Percentiles rank a stretch among this genome's conserved stretches.
Conservation (phyloP, 2,329 filamentous ascomycete species). For the Pseudogymnoascus sp. region DNA sequence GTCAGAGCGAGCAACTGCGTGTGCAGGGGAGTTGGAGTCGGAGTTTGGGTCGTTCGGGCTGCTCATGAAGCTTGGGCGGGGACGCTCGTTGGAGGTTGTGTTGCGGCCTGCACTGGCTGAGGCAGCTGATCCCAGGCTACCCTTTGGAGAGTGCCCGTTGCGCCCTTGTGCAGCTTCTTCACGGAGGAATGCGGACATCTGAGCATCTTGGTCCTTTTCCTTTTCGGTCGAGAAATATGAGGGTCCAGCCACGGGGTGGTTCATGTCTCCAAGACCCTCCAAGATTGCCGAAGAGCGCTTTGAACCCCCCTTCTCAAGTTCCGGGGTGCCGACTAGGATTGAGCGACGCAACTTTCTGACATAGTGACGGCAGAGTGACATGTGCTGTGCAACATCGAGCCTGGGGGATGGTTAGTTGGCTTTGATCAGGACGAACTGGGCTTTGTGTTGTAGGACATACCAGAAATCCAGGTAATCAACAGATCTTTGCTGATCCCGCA, state of each 20-base stretch:
- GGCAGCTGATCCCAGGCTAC: conserved; percentile 27
- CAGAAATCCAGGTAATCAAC: conserved; percentile 99
- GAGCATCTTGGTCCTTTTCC: conserved; percentile 74
- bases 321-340: conserved; percentile 86
- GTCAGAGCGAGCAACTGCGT: conserved; percentile 80
- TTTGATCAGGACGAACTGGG: background rate
- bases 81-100: conserved; percentile 41
- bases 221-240: conserved; percentile 60
- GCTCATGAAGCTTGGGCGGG: conserved; percentile 49
- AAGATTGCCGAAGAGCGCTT: conserved; percentile 79
- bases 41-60: conserved; percentile 56
- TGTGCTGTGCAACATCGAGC: conserved; percentile 98
- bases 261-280: conserved; percentile 64
- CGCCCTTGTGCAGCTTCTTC: conserved; percentile 50
- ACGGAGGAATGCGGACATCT: conserved; percentile 84
- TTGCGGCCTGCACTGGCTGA: conserved; percentile 31
- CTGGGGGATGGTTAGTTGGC: conserved; percentile 40
- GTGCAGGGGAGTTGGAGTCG: conserved; percentile 74
- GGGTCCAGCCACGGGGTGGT: conserved; percentile 50
- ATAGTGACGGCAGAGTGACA: conserved; percentile 95
- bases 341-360: conserved; percentile 91
- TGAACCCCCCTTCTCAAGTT: conserved; percentile 71
- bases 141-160: conserved; percentile 48
- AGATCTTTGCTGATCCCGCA: conserved; percentile 95
- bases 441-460: conserved; percentile 44